Evolutionary conservation across 257 asterid species (phyloP).

Genomic region (Leptodermis oblonga): DNA sequence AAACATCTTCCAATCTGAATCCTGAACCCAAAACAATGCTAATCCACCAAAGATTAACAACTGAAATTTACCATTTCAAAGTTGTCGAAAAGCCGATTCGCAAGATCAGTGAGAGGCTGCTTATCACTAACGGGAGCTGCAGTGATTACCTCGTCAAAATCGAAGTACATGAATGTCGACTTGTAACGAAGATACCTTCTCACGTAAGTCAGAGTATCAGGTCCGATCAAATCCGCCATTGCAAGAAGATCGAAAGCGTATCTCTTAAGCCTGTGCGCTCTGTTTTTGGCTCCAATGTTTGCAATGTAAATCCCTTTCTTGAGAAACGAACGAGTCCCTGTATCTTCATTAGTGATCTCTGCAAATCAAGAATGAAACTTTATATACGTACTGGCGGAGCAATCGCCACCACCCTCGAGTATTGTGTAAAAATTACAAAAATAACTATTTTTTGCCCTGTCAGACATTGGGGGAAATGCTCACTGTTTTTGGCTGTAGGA

Average conservation of each 20-base stretch:
- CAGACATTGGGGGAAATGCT: constrained; percentile 8
- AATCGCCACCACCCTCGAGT: no score
- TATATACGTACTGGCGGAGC: no score
- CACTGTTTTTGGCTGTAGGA: constrained; percentile 49
- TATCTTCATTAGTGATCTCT: constrained; percentile 65
- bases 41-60: not conserved
- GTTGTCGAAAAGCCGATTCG: constrained; percentile 70
- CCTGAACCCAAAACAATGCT: not conserved
- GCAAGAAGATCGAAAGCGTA: constrained; percentile 82
- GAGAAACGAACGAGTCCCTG: constrained; percentile 57
- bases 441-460: no score
- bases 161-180: constrained; percentile 70
- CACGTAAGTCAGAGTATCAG: constrained; percentile 67
- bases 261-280: constrained; percentile 59
- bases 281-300: constrained; percentile 51
- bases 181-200: constrained; percentile 56
- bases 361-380: not conserved
- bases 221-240: constrained; percentile 67
- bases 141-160: constrained; percentile 66
- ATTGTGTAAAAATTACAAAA: no score
- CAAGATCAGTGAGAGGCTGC: constrained; percentile 56
- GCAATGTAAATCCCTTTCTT: constrained; percentile 60
- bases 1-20: not conserved
- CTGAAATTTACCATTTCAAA: constrained; percentile 49
- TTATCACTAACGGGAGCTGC: constrained; percentile 53